Base-by-base conservation (phyloP, 257 asterid species). In the Forsythia suspensa region DNA sequence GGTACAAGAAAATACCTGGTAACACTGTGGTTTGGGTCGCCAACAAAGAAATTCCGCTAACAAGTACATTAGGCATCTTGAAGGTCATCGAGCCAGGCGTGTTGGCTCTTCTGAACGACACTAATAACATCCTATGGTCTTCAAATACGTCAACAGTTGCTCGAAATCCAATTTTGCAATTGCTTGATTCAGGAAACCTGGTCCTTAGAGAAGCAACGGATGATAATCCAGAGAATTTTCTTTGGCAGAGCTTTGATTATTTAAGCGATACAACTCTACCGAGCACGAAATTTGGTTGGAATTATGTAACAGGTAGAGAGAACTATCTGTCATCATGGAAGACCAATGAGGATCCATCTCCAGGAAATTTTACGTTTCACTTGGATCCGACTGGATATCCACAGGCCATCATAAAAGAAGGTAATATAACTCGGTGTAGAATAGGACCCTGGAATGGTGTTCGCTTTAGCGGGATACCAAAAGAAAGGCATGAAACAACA, bases 191-290 rank as follows among this genome's bases (percentile, higher is more conserved):
- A 0, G 92, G 96, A 8, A 91, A 91, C 65, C 85, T 89, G 71
- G 92, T 90, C 6, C 43, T 88, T 6, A 77, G 70, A 67, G 87
- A 82, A 52, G 88, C 74, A 5, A 61, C 65, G 4, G 81, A 83
- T 37, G 42, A 46, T 24, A 18, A 71, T 41, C 85, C 78, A 8
- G 90, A 85, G 43, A 76, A 78, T 77, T 76, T 55, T 21, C 67
- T 83, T 0, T 86, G 92, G 92, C 91, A 89, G 82, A 89, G 95
- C 41, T 89, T 90, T 46, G 83, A 86, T 38, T 74, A 84, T 77
- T 93, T 88, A 3, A 59, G 88, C 0, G 87, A 89, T 29, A 86
- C 90, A 0, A 38, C 75, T 42, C 29, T 89, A 12, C 85, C 91
- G 0, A 86, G 86, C 6, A 89, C 85, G 92, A 73, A 78, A n/a